Base-by-base conservation (phyloP, 495 filamentous ascomycete species). In the Beverwykella pulmonaria region DNA sequence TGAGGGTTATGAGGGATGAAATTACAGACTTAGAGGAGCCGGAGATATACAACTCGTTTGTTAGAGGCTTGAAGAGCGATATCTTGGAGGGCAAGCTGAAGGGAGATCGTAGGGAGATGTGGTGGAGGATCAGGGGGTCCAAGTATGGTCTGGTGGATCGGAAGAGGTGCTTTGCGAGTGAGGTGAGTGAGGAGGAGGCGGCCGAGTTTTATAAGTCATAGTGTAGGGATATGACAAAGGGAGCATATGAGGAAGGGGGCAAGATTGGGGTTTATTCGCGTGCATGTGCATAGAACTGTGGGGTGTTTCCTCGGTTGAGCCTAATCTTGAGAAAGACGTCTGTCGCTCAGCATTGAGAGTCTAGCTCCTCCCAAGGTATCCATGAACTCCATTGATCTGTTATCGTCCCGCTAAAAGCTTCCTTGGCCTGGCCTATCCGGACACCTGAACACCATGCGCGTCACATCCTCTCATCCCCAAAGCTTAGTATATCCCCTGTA, bases 41-140 rank as follows among this genome's bases (percentile, higher is more conserved):
- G 1, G 81, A 67, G 1, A 65, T 89, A 30, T 99, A 90, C 74
- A 97, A 98, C 77, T 83, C 86, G 2, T 86, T 93, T 60, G 29
- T 97, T 46, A 80, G 70, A 27, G 79, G 81, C 22, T 74, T 99
- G 52, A 98, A 97, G 79, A 77, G 79, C 60, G 87, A 87, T 50
- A 69, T 98, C 1, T 69, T 92, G 29, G 79, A 76, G 0, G 90
- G 87, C 15, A 84, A 92, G 71, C 75, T 97, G n/a, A 86, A 87
- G 58, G 94, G 92, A 0, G 88, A 96, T 73, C 83, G 93, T 34
- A 82, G 80, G 64, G 92, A 94, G 73, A 83, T 97, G 77, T 97
- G 91, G 92, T 90, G 83, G 80, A 77, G 86, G 63, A 76, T 97
- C 34, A 77, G 88, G 70, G 82, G 79, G 52, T 83, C 80, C 15